Evolutionary conservation across 192 early-diverging fungal species (phyloP), one percentile per base, ranked within the genome.

Genomic region (Podila verticillata): DNA sequence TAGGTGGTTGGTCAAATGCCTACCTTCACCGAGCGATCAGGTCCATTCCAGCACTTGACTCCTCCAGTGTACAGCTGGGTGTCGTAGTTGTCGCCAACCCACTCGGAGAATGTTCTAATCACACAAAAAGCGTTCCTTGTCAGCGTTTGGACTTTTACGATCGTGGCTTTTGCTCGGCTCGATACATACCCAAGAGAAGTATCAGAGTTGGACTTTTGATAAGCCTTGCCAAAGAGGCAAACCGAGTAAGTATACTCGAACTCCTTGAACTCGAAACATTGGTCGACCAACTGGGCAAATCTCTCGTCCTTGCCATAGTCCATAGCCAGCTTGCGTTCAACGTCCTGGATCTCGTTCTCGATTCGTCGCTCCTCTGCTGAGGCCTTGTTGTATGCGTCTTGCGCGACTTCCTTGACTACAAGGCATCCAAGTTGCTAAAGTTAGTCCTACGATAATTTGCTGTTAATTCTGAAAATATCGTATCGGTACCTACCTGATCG

Each of bases 1-100:
- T n/a, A n/a, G n/a, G n/a, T n/a, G n/a, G n/a, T n/a, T 15, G 12
- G 13, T 15, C 39, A 44, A 13, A 44, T 17, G 15, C 15, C 39
- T 49, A 92, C 92, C 61, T 89, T 90, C 12, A 93, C 83, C 6
- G 93, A 95, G 24, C 98, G 89, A 32, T 91, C 86, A 1, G 97
- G 98, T 4, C 97, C 98, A 70, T 98, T 96, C 98, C 98, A 99
- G 87, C 98, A 99, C 32, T 88, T 87, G 22, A 87, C 69, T 30
- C 98, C 98, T 68, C 89, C 78, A 12, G 83, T 84, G 71, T 92
- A 96, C 64, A 87, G 72, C 79, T 96, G 94, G 30, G 85, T 68
- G 9, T 72, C 58, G 70, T 96, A 92, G 54, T 72, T 65, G 10
- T 80, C 68, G 2, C 87, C 85, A 29, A 82, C 84, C 81, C 92